phyloP scores from a whole-genome alignment of 129 eudicot species.

The Tagetes patula region DNA sequence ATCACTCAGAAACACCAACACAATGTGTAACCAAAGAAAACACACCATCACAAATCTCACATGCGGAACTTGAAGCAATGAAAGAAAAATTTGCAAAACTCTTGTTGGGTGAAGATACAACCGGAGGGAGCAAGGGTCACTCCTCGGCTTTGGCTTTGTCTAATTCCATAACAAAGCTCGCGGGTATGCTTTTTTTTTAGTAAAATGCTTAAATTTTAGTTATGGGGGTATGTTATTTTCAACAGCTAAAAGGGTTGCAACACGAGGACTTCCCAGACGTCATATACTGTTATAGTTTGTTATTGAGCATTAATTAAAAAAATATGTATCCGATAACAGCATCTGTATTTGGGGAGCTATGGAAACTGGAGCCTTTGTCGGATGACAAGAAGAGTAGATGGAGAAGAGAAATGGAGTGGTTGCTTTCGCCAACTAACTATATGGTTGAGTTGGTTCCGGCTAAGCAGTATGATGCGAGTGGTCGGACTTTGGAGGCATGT shows the following conservation, averaged over 20 bases:
- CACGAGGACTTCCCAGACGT: too few relatives aligned
- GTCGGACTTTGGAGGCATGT: slow-evolving; percentile 77
- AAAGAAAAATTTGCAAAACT: slow-evolving; percentile 85
- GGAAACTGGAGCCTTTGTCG: slow-evolving; percentile 90
- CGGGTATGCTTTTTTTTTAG: slow-evolving; percentile 45
- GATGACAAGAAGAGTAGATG: slow-evolving; percentile 72
- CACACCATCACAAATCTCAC: slow-evolving; percentile 44
- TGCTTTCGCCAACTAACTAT: slow-evolving; percentile 80
- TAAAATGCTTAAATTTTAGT: too few relatives aligned
- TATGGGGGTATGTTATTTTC: too few relatives aligned
- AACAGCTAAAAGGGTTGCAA: too few relatives aligned
- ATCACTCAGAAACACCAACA: slow-evolving; percentile 40
- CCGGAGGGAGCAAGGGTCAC: slow-evolving; percentile 79
- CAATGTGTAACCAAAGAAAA: slow-evolving; percentile 38
- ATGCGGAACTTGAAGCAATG: slow-evolving; percentile 49
- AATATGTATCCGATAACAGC: slow-evolving; percentile 40
- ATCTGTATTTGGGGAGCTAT: slow-evolving; percentile 89
- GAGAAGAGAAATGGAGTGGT: slow-evolving; percentile 91
- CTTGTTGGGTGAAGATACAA: slow-evolving; percentile 82
- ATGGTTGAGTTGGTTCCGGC: slow-evolving; percentile 97
- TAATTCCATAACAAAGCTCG: slow-evolving; percentile 83
- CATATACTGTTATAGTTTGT: neutral
- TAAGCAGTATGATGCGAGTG: slow-evolving; percentile 63
- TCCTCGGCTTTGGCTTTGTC: slow-evolving; percentile 78
- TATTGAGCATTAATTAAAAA: neutral